Evolutionary conservation across 805 yeast genomes (phyloP), one percentile per base, ranked within the genome.

Genomic region (Lipomyces spencermartinsiae): DNA sequence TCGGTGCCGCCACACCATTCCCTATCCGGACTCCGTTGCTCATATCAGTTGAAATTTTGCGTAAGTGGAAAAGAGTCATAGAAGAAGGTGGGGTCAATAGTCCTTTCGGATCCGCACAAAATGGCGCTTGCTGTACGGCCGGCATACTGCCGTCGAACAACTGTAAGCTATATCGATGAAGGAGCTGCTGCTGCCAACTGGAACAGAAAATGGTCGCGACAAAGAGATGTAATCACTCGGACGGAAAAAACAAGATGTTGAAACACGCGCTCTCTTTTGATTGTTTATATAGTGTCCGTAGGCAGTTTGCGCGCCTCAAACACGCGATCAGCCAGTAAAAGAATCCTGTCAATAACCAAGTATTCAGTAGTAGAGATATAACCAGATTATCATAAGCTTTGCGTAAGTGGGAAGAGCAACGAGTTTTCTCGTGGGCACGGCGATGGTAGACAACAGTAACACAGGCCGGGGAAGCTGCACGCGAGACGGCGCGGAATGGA

Each of bases 1-100:
- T 39, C 46, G 61, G 53, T 46, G 51, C 54, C 43, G 55, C 10
- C 33, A 37, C 25, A n/a, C 31, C 54, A 43, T 43, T 43, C n/a
- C 22, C 49, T 9, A 43, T 43, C 49, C 49, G 49, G 49, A 43
- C 49, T n/a, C 49, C 49, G 25, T 16, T 43, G n/a, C 22, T 43
- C 49, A 43, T 43, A 43, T 43, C 49, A 16, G 49, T 43, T 16
- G 49, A 43, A 19, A 29, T 35, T 7, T 25, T 59, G 55, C 54
- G 51, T 9, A n/a, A 37, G 54, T 22, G 39, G 51, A 8, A 58
- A 25, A 8, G 58, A 58, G 55, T 53, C 37, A 16, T 37, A 53
- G 39, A 53, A 37, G 51, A 61, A 1, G 25, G 63, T 37, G 35
- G 54, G 34, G 34, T 53, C 34, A 53, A 25, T 31, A 53, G 16